phyloP scores from a whole-genome alignment of 2,329 filamentous ascomycete species.

The Torrubiella hemipterigena region DNA sequence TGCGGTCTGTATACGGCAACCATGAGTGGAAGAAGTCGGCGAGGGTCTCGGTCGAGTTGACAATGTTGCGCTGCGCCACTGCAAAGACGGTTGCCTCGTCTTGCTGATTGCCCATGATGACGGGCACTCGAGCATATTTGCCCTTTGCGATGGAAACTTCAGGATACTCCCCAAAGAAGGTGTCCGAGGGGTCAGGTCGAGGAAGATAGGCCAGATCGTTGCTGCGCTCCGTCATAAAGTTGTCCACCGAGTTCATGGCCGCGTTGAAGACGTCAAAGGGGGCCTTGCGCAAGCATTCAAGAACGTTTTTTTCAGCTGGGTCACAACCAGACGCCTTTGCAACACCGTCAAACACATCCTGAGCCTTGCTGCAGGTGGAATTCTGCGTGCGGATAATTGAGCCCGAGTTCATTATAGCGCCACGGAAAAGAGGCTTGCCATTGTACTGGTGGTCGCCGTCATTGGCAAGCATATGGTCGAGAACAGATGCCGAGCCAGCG shows the following conservation, averaged over 20 bases:
- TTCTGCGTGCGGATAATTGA: conserved; percentile 47
- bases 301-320: conserved; percentile 37
- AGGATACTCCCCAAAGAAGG: not conserved
- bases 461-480: conserved; percentile 66
- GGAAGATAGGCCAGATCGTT: not conserved
- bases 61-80: not conserved
- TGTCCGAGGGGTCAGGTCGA: not conserved
- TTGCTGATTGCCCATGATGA: conserved; percentile 2
- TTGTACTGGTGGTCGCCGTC: conserved; percentile 65
- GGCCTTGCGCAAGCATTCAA: conserved; percentile 53
- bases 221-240: not conserved
- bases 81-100: conserved; percentile 2
- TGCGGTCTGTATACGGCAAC: not conserved
- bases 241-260: not conserved
- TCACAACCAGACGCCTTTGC: conserved; percentile 52
- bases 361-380: conserved; percentile 54
- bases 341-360: conserved; percentile 52
- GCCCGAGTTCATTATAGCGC: conserved; percentile 67
- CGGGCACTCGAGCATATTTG: not conserved
- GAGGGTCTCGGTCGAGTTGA: not conserved
- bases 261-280: conserved; percentile 30
- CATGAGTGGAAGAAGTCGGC: not conserved
- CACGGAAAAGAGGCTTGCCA: conserved; percentile 61
- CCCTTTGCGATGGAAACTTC: not conserved
- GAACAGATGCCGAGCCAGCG: conserved; percentile 59